phyloP scores from a whole-genome alignment of 305 asterid genomes.

The Stenogyne calaminthoides region DNA sequence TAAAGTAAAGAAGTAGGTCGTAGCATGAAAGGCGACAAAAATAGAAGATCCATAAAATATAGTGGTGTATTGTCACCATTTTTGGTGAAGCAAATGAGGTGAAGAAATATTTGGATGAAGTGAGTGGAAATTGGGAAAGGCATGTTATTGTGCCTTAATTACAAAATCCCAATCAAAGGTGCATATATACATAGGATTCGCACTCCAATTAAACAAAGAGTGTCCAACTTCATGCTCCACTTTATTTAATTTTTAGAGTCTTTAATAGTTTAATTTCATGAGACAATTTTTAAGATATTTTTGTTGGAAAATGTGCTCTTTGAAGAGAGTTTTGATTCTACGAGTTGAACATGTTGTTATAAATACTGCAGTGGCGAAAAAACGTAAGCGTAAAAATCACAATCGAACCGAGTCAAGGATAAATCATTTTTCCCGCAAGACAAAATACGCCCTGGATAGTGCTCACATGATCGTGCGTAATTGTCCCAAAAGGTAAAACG shows the following conservation, averaged over 20 bases:
- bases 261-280: no score
- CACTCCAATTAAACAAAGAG: background rate
- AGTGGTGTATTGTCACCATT: conserved; percentile 15
- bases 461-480: no score
- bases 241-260: background rate
- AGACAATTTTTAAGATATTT: no score
- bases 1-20: background rate
- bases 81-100: background rate
- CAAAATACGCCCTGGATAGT: no score
- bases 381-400: no score
- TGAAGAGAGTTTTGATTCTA: no score
- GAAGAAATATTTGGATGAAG: conserved; percentile 18
- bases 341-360: no score
- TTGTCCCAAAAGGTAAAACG: no score
- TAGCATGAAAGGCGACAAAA: conserved; percentile 21
- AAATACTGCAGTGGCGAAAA: no score
- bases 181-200: conserved; percentile 26
- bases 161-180: background rate
- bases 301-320: no score
- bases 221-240: conserved; percentile 23
- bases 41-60: background rate
- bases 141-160: conserved; percentile 23
- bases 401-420: no score
- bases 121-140: conserved; percentile 25
- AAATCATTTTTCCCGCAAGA: no score